Conservation (phyloP, 352 stramenopile species). For the Thalassiosira livingstoniorum region DNA sequence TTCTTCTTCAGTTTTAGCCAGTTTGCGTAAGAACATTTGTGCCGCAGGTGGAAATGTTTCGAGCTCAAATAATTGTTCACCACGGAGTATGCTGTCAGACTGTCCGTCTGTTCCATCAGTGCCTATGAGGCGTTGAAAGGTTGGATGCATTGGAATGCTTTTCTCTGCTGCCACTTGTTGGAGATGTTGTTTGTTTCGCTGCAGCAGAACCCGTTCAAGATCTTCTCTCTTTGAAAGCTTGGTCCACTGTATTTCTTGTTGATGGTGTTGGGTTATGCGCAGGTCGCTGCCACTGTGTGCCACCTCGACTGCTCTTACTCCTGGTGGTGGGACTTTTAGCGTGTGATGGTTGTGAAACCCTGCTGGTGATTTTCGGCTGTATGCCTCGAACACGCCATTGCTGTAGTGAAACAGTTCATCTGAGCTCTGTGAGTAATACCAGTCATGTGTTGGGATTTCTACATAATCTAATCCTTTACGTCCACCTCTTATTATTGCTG, state of each 20-base stretch:
- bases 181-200: slow-evolving; percentile 39
- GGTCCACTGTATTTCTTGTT: neutral
- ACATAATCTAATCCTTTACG: neutral
- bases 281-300: neutral
- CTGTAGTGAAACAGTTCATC: slow-evolving; percentile 18
- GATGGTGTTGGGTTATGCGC: neutral
- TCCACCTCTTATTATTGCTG: neutral
- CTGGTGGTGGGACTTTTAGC: slow-evolving; percentile 27
- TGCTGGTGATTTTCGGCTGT: neutral
- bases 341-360: slow-evolving; percentile 19
- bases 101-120: neutral
- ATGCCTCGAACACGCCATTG: slow-evolving; percentile 27
- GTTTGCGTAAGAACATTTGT: neutral
- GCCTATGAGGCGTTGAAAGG: neutral
- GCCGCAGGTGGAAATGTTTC: neutral
- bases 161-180: slow-evolving; percentile 29
- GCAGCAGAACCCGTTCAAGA: slow-evolving; percentile 19
- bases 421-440: slow-evolving; percentile 1
- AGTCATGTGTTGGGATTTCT: slow-evolving; percentile 6
- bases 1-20: neutral
- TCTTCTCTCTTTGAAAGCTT: neutral
- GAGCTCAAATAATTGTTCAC: neutral
- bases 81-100: neutral
- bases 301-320: neutral
- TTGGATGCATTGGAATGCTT: neutral